These are phyloP conservation scores for Vigna reflexopilosa DNA, from an alignment of 306 rosid species.

Conservation along the genomic window DNA sequence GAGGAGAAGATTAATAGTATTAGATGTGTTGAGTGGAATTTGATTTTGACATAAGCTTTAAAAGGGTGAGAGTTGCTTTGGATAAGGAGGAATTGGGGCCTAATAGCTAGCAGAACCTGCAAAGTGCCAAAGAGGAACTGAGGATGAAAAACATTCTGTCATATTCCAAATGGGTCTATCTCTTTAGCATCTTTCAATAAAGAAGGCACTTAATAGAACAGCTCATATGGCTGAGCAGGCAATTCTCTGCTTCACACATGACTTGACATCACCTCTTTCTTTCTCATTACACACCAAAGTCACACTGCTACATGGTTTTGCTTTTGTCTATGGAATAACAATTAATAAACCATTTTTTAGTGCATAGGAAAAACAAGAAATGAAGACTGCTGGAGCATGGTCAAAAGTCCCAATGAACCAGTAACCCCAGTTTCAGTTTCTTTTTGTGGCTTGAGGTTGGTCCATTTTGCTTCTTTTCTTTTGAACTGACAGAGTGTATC, in stretches of 20 bases:
- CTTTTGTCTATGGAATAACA: constrained; percentile 48
- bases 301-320: constrained; percentile 47
- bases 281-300: constrained; percentile 46
- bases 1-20: constrained; percentile 7
- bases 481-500: constrained; percentile 70
- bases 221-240: constrained; percentile 46
- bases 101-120: constrained; percentile 48
- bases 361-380: constrained; percentile 28
- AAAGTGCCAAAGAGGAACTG: constrained; percentile 50
- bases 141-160: constrained; percentile 49
- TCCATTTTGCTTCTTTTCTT: constrained; percentile 70
- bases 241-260: constrained; percentile 58
- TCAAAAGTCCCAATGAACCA: constrained; percentile 70
- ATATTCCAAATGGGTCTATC: constrained; percentile 61
- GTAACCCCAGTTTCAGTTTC: constrained; percentile 61
- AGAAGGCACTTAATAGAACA: constrained; percentile 55
- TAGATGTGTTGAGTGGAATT: constrained; percentile 32
- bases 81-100: constrained; percentile 46
- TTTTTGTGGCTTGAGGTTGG: constrained; percentile 62
- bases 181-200: constrained; percentile 73
- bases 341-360: constrained; percentile 10
- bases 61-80: constrained; percentile 30
- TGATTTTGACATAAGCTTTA: constrained; percentile 47
- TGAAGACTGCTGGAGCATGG: constrained; percentile 49
- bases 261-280: constrained; percentile 68